Conservation (phyloP, 2,329 filamentous ascomycete species). For the Epichloe gansuensis region DNA sequence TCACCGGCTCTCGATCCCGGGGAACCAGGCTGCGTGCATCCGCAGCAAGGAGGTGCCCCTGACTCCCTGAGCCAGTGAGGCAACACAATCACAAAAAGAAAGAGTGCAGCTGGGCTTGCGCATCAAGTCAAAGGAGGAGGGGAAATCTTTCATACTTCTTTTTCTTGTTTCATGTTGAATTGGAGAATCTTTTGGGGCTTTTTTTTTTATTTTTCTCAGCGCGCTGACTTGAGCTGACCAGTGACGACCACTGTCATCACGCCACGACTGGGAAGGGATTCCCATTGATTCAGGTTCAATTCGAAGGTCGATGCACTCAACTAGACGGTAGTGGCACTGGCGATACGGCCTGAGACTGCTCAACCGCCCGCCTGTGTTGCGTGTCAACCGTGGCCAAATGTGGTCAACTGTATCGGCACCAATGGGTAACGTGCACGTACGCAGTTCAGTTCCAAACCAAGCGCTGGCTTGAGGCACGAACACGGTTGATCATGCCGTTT, state of each 20-base stretch:
- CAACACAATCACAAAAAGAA: background rate
- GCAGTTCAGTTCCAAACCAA: background rate
- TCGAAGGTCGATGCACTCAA: background rate
- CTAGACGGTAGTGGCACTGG: background rate
- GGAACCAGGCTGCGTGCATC: conserved; percentile 2
- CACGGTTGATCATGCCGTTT: no score
- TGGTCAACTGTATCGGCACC: no score
- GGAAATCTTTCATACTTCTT: background rate
- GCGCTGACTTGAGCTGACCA: background rate
- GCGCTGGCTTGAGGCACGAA: no score
- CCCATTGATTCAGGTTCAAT: background rate
- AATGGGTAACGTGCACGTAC: background rate
- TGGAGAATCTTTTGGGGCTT: background rate
- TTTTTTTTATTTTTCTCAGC: background rate
- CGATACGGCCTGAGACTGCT: background rate
- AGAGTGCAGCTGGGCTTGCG: background rate
- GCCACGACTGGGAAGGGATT: background rate
- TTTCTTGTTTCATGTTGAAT: background rate
- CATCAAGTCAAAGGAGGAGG: background rate
- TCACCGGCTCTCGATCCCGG: background rate
- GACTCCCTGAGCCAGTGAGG: background rate
- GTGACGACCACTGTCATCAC: background rate
- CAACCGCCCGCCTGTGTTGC: background rate
- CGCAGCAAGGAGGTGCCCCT: background rate
- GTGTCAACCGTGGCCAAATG: no score